A percentile compares a stretch with the other conserved stretches of the same genome.
Evolutionary conservation across 768 basidiomycete species (phyloP).

Genomic region (Leccinum sublutescens): DNA sequence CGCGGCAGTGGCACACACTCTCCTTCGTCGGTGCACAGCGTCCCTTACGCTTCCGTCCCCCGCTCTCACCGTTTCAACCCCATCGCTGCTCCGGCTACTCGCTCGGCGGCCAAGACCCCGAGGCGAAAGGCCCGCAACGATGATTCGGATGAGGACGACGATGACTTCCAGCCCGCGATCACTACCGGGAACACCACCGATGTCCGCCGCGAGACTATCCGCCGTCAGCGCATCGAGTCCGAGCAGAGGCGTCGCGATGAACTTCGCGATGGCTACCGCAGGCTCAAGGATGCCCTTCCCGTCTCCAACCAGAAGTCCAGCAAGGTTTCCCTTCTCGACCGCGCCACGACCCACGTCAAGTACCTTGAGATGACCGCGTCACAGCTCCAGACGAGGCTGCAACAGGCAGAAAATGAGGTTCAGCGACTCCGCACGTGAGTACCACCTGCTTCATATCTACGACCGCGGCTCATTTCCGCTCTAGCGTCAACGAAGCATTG

Average conservation of each 20-base stretch:
- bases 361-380: conserved; percentile 80
- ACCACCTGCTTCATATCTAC: background rate
- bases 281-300: conserved; percentile 88
- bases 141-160: conserved; percentile 70
- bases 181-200: conserved; percentile 50
- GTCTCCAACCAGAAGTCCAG: conserved; percentile 89
- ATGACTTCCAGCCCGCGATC: conserved; percentile 64
- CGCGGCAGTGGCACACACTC: conserved; percentile 66
- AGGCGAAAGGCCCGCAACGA: conserved; percentile 54
- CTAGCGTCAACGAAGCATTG: conserved; percentile 80
- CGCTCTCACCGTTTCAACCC: conserved; percentile 82
- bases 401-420: conserved; percentile 78
- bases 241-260: conserved; percentile 92
- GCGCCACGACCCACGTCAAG: conserved; percentile 84
- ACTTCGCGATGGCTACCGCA: conserved; percentile 87
- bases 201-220: conserved; percentile 85
- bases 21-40: conserved; percentile 45
- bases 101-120: conserved; percentile 52
- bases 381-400: conserved; percentile 72
- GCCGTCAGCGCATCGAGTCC: conserved; percentile 90
- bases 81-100: conserved; percentile 49
- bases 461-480: background rate
- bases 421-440: conserved; percentile 67
- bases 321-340: conserved; percentile 88
- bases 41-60: conserved; percentile 62